Conservation (phyloP, 805 yeast species). For the Candida silvicultrix region DNA sequence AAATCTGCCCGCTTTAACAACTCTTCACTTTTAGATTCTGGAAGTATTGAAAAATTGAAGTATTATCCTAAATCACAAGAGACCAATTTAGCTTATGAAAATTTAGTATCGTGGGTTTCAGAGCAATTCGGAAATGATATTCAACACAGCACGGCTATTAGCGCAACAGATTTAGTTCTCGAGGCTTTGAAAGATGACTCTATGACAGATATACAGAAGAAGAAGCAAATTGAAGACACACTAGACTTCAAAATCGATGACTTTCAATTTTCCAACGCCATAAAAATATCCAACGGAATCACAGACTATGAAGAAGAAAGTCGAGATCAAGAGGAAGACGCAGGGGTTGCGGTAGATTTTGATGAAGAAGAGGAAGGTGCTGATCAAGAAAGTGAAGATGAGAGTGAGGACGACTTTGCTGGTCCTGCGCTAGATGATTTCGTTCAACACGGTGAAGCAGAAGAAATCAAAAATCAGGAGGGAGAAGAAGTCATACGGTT, state of each 20-base stretch:
- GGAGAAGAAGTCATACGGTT: constrained; percentile 17
- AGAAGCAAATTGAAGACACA: constrained; percentile 40
- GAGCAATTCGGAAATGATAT: constrained; percentile 58
- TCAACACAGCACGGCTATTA: constrained; percentile 63
- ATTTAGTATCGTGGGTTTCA: constrained; percentile 55
- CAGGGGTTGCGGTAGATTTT: constrained; percentile 36
- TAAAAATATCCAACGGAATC: constrained; percentile 38
- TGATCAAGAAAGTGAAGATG: constrained; percentile 28
- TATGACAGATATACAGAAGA: constrained; percentile 36
- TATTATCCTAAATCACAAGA: constrained; percentile 60
- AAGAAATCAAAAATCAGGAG: constrained; percentile 19
- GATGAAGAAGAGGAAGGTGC: constrained; percentile 42
- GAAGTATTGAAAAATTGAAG: constrained; percentile 39
- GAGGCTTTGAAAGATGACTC: constrained; percentile 46
- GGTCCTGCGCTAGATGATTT: constrained; percentile 18
- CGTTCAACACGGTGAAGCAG: constrained; percentile 14
- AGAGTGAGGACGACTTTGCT: constrained; percentile 22
- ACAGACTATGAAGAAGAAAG: constrained; percentile 37
- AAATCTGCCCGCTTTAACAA: constrained; percentile 4
- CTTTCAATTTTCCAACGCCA: constrained; percentile 17
- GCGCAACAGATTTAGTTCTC: constrained; percentile 64
- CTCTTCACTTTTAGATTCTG: constrained; percentile 26
- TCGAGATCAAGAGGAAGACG: constrained; percentile 21
- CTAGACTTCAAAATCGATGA: constrained; percentile 28
- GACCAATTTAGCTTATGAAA: constrained; percentile 45